phyloP scores from a whole-genome alignment of 202 grass and related monocot species.

The Zizania palustris region DNA sequence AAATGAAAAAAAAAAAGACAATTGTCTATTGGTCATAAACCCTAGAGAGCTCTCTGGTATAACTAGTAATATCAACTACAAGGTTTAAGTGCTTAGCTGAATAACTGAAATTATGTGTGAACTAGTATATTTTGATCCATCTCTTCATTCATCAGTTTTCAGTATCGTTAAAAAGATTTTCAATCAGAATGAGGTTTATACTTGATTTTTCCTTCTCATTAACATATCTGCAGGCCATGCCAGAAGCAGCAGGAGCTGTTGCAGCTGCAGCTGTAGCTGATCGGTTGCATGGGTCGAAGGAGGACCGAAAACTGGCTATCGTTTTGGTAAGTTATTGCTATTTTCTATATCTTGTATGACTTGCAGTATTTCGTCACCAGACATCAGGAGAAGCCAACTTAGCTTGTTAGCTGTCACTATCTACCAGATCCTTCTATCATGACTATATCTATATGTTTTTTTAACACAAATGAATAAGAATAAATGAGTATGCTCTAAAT shows the following conservation, averaged over 20 bases:
- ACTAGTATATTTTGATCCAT: background rate
- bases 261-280: conserved; percentile 95
- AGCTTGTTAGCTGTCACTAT: conserved; percentile 30
- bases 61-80: conserved; percentile 13
- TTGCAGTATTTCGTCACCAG: background rate
- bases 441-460: background rate
- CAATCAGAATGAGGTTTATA: conserved; percentile 30
- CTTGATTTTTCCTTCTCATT: conserved; percentile 40
- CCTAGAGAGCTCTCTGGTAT: background rate
- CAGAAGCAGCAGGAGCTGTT: conserved; percentile 94
- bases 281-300: conserved; percentile 88
- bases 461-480: conserved; percentile 20
- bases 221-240: conserved; percentile 72
- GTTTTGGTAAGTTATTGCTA: conserved; percentile 71
- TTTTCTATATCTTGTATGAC: conserved; percentile 12
- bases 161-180: conserved; percentile 39
- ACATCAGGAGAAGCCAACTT: conserved; percentile 31
- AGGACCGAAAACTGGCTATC: conserved; percentile 83
- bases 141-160: conserved; percentile 21
- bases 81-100: conserved; percentile 22
- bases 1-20: conserved; percentile 28
- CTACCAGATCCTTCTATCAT: conserved; percentile 9
- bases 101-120: background rate
- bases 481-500: conserved; percentile 7
- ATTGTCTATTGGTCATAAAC: conserved; percentile 24